Evolutionary conservation across 768 basidiomycete genomes (phyloP).

Genomic region (Butyriboletus loyo): DNA sequence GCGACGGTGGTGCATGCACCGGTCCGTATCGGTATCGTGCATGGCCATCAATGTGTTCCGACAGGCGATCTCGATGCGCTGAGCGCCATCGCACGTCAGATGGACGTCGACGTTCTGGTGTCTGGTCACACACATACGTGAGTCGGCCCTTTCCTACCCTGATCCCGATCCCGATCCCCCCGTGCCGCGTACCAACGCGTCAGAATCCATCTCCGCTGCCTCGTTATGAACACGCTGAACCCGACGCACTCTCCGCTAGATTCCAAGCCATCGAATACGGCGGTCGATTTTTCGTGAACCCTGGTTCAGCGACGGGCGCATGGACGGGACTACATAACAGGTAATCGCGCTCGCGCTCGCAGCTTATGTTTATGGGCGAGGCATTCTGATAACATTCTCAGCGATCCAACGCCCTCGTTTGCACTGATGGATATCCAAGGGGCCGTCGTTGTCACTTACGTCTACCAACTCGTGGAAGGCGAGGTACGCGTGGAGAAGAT

Average conservation of each 20-base stretch:
- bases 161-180: not conserved
- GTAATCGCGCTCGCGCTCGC: not conserved
- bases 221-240: not conserved
- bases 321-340: conserved; percentile 61
- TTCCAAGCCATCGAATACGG: conserved; percentile 95
- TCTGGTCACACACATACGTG: conserved; percentile 95
- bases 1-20: conserved; percentile 78
- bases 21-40: conserved; percentile 88
- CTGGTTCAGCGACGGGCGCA: conserved; percentile 92
- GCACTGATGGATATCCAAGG: conserved; percentile 98
- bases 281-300: conserved; percentile 91
- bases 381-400: conserved; percentile 27
- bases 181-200: not conserved
- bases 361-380: not conserved
- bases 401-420: conserved; percentile 89
- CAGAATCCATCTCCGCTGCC: not conserved
- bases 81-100: conserved; percentile 82
- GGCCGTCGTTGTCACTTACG: conserved; percentile 93
- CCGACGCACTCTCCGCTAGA: conserved; percentile 34
- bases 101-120: conserved; percentile 96
- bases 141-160: conserved; percentile 26
- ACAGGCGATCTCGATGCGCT: conserved; percentile 91
- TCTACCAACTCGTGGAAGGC: conserved; percentile 91
- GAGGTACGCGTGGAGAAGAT: conserved; percentile 94
- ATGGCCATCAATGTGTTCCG: conserved; percentile 92